Evolutionary conservation across 2,329 filamentous ascomycete genomes (phyloP).

Genomic region (Hirsutella thompsonii): DNA sequence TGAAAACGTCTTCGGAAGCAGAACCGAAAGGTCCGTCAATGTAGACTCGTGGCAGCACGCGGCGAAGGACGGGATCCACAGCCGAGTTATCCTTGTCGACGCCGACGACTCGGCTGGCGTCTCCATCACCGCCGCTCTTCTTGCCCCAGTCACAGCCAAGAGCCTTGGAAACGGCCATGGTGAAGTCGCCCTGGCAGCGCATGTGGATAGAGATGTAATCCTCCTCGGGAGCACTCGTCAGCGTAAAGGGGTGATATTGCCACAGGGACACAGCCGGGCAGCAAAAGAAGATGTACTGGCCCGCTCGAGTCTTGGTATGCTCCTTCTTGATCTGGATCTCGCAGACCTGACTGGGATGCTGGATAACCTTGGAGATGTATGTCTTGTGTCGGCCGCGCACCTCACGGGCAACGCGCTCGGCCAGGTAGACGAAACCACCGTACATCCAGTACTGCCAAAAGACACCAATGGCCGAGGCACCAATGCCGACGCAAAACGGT

Average conservation of each 20-base stretch:
- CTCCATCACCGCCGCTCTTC: slow-evolving; percentile 12
- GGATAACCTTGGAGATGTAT: slow-evolving; percentile 78
- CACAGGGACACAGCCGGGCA: slow-evolving; percentile 76
- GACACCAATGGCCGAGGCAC: slow-evolving; percentile 54
- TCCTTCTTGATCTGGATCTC: slow-evolving; percentile 92
- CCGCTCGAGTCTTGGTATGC: slow-evolving; percentile 66
- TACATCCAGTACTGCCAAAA: slow-evolving; percentile 91
- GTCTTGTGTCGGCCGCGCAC: slow-evolving; percentile 71
- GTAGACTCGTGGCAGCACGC: slow-evolving; percentile 67
- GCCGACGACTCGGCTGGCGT: slow-evolving; percentile 55
- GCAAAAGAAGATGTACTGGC: slow-evolving; percentile 83
- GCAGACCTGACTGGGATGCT: slow-evolving; percentile 78
- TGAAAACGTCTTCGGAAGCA: slow-evolving; percentile 81
- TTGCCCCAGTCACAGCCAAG: slow-evolving; percentile 65
- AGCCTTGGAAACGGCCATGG: slow-evolving; percentile 51
- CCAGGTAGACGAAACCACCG: slow-evolving; percentile 66
- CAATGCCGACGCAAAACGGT: slow-evolving; percentile 62
- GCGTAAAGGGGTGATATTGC: slow-evolving; percentile 81
- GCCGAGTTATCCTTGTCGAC: slow-evolving; percentile 44
- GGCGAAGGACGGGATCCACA: slow-evolving; percentile 57
- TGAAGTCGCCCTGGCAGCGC: slow-evolving; percentile 74
- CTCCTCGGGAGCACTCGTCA: slow-evolving; percentile 79
- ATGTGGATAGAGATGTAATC: slow-evolving; percentile 84
- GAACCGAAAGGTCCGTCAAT: slow-evolving; percentile 78
- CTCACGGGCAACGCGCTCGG: slow-evolving; percentile 68